A percentile compares a stretch with the other conserved stretches of the same genome.
These are phyloP conservation scores for Tricholoma flavovirens DNA, from an alignment of 768 basidiomycete species.

Conservation along the genomic window DNA sequence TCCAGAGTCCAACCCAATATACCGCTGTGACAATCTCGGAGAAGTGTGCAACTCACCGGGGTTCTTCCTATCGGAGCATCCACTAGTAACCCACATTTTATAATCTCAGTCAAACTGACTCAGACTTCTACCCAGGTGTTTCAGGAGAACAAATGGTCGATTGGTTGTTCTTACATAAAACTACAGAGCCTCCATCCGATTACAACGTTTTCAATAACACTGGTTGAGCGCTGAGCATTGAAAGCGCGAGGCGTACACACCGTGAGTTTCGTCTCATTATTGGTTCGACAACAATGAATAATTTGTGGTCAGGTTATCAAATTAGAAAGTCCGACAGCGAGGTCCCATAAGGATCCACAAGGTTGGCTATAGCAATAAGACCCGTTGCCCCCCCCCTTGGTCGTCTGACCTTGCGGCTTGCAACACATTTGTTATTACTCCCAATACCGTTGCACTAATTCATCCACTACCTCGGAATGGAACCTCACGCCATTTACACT, in stretches of 20 bases:
- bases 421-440: slow-evolving; percentile 6
- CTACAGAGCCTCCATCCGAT: slow-evolving; percentile 5
- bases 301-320: slow-evolving; percentile 20
- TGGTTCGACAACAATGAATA: slow-evolving; percentile 5
- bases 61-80: slow-evolving; percentile 4
- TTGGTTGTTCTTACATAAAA: slow-evolving; percentile 17
- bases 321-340: slow-evolving; percentile 35
- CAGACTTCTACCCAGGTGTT: slow-evolving; percentile 10
- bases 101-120: slow-evolving; percentile 15
- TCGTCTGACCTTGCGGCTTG: slow-evolving; percentile 6
- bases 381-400: background rate
- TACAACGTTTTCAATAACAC: slow-evolving; percentile 12
- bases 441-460: slow-evolving; percentile 2
- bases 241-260: slow-evolving; percentile 4
- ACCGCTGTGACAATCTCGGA: slow-evolving; percentile 1
- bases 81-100: slow-evolving; percentile 2
- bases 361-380: slow-evolving; percentile 13
- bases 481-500: slow-evolving; percentile 8
- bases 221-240: slow-evolving; percentile 1
- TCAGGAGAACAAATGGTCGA: slow-evolving; percentile 6
- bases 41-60: slow-evolving; percentile 8
- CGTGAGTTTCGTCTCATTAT: slow-evolving; percentile 15
- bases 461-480: slow-evolving; percentile 1
- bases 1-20: background rate
- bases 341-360: slow-evolving; percentile 38